Conservation (phyloP, 2,329 filamentous ascomycete genomes). For the Diaporthe nobilis region DNA sequence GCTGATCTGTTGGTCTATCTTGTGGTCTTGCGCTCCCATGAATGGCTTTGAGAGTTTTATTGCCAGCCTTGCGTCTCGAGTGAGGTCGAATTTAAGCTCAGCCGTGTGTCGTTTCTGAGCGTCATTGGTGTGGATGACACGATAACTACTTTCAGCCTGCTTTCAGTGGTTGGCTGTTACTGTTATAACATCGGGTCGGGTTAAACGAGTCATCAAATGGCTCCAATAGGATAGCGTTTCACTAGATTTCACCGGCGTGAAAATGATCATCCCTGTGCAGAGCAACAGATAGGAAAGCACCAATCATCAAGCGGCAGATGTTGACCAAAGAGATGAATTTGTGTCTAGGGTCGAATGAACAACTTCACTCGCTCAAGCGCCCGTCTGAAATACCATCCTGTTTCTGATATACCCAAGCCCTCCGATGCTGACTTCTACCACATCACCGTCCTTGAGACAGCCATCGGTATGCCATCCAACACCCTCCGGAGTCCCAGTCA, state of each 20-base stretch:
- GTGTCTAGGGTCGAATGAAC: no score
- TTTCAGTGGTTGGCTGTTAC: not conserved
- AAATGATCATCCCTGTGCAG: no score
- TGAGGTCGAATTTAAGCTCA: not conserved
- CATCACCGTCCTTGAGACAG: not conserved
- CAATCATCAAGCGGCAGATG: no score
- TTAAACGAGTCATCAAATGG: not conserved
- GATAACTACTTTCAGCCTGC: not conserved
- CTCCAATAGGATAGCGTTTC: no score
- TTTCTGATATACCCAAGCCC: not conserved
- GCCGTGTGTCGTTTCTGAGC: not conserved
- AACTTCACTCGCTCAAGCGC: not conserved
- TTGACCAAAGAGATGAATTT: no score
- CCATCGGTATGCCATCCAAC: constrained; percentile 2
- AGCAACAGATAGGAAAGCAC: no score
- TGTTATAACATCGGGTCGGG: not conserved
- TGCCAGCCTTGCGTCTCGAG: not conserved
- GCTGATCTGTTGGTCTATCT: not conserved
- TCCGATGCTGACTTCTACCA: not conserved
- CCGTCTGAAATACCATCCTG: not conserved
- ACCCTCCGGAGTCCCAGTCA: not conserved
- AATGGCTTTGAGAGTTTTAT: not conserved
- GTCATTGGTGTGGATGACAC: not conserved
- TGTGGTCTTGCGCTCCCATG: not conserved
- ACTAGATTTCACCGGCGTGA: no score